Conservation (phyloP, 257 asterid genomes). For the Thymus mandschuricus region DNA sequence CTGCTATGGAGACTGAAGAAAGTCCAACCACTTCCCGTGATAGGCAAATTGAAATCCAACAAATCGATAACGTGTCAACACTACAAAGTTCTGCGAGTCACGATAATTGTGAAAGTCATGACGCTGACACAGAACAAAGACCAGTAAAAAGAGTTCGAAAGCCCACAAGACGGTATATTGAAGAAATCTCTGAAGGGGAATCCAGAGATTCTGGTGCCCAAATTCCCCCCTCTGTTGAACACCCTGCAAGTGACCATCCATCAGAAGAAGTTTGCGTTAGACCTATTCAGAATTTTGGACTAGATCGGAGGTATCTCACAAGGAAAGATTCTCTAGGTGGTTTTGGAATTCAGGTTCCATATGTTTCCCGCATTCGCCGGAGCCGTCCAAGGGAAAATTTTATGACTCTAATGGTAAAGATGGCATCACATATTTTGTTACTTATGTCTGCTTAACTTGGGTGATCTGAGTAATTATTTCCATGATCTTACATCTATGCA, state of each 20-base stretch:
- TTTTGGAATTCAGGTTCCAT: constrained; percentile 83
- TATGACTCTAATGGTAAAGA: constrained; percentile 72
- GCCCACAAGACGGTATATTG: constrained; percentile 90
- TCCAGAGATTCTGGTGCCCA: constrained; percentile 63
- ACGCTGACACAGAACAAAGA: constrained; percentile 52
- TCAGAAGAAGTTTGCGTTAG: constrained; percentile 40
- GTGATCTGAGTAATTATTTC: constrained; percentile 4
- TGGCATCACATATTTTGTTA: constrained; percentile 25
- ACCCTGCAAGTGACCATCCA: constrained; percentile 38
- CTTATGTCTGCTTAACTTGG: constrained; percentile 1
- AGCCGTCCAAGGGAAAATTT: constrained; percentile 93
- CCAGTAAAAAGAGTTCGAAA: constrained; percentile 81
- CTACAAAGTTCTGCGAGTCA: constrained; percentile 35
- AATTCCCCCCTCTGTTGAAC: constrained; percentile 39
- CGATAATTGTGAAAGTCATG: constrained; percentile 51
- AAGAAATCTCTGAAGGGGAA: constrained; percentile 86
- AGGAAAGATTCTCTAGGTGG: constrained; percentile 90
- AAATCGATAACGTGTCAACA: constrained; percentile 38
- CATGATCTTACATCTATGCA: constrained; percentile 22
- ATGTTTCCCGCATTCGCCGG: constrained; percentile 79
- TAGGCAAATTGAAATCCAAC: constrained; percentile 38
- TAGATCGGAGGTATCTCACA: constrained; percentile 55
- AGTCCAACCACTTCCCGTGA: constrained; percentile 37
- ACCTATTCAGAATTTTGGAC: constrained; percentile 48
- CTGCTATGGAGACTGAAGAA: constrained; percentile 39